These are phyloP conservation scores for Lecanoromycetidae sp. DNA, from an alignment of 2,329 filamentous ascomycete genomes.

Conservation along the genomic window DNA sequence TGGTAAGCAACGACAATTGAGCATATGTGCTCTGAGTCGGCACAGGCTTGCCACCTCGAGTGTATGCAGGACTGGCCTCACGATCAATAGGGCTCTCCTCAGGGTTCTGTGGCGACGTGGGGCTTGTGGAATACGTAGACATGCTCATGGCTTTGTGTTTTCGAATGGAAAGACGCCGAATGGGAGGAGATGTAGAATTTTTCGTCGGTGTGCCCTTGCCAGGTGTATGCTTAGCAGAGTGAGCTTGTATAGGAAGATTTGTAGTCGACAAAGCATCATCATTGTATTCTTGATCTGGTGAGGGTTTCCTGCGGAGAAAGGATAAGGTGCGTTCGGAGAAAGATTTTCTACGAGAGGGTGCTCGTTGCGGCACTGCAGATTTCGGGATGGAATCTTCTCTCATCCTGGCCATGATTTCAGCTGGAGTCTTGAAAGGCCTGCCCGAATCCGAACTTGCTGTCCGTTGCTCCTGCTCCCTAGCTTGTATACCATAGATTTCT, in stretches of 20 bases:
- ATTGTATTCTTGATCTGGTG: neutral
- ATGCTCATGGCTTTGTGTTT: constrained; percentile 13
- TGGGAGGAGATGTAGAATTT: constrained; percentile 6
- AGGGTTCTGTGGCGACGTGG: constrained; percentile 6
- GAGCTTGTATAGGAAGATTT: constrained; percentile 10
- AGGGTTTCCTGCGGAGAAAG: constrained; percentile 9
- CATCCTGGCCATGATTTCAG: constrained; percentile 7
- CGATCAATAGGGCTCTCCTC: constrained; percentile 3
- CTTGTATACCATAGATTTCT: neutral
- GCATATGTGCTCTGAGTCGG: constrained; percentile 14
- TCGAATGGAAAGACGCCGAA: constrained; percentile 11
- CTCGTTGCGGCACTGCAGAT: constrained; percentile 5
- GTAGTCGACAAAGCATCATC: constrained; percentile 8
- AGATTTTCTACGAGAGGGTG: constrained; percentile 13
- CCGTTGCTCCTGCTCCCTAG: neutral
- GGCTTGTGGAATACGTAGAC: constrained; percentile 15
- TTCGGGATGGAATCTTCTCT: constrained; percentile 1
- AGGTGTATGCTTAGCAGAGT: constrained; percentile 5
- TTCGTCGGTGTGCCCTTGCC: constrained; percentile 3
- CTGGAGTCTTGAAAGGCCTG: constrained; percentile 6
- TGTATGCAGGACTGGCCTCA: constrained; percentile 10
- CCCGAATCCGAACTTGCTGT: neutral
- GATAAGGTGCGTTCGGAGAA: constrained; percentile 13
- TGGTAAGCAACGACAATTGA: constrained; percentile 7
- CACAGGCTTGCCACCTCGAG: constrained; percentile 3